phyloP scores from a whole-genome alignment of 208 protist species.

The Leishmania lainsoni region DNA sequence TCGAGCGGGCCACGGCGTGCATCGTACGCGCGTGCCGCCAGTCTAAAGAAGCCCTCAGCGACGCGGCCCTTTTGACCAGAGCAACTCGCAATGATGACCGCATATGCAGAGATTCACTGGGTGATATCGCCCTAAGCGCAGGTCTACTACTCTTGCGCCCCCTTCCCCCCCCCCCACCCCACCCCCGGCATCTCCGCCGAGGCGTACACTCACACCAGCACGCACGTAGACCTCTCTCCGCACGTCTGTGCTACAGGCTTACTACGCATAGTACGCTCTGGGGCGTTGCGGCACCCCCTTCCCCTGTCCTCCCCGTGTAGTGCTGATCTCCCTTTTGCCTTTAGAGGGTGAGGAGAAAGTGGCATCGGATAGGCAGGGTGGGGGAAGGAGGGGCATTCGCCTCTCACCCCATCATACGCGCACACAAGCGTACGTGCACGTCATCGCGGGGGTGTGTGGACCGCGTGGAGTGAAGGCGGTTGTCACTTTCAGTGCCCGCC shows the following conservation, averaged over 20 bases:
- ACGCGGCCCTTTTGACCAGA: not conserved
- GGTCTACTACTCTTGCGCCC: not conserved
- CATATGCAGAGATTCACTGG: not conserved
- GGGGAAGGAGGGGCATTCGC: no score
- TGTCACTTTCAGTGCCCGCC: not conserved
- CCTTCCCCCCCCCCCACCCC: no score
- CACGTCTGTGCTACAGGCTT: not conserved
- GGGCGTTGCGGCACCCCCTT: not conserved
- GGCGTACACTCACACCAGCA: not conserved
- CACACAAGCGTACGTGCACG: not conserved
- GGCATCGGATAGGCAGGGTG: no score
- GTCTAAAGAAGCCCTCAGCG: not conserved
- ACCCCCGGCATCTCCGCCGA: not conserved
- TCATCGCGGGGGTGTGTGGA: not conserved
- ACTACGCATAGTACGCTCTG: not conserved
- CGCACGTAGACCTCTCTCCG: not conserved
- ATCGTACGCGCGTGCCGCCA: constrained; percentile 26
- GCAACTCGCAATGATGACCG: not conserved
- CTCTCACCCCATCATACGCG: not conserved
- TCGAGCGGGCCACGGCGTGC: constrained; percentile 13
- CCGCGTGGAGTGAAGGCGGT: not conserved
- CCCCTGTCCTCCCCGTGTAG: no score
- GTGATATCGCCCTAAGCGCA: not conserved
- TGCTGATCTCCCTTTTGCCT: not conserved
- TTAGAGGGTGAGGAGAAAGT: not conserved